phyloP scores from a whole-genome alignment of 2,329 filamentous ascomycete genomes.

The Ascomycota sp. region DNA sequence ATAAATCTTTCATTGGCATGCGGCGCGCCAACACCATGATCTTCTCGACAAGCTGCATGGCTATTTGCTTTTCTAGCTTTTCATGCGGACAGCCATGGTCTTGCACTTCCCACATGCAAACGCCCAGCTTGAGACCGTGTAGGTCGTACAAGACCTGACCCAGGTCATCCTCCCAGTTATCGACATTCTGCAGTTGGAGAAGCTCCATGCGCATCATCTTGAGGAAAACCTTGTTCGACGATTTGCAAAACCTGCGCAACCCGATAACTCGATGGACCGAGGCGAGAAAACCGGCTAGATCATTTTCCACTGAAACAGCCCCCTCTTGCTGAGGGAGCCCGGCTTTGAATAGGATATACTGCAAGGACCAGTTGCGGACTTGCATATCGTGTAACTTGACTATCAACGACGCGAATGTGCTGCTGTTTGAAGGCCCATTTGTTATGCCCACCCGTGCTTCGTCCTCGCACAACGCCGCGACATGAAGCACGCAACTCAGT shows the following conservation, averaged over 20 bases:
- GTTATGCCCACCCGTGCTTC: conserved; percentile 60
- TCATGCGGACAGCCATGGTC: conserved; percentile 69
- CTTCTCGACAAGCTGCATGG: conserved; percentile 64
- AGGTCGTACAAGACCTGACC: conserved; percentile 70
- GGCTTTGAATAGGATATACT: conserved; percentile 63
- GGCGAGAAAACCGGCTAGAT: conserved; percentile 60
- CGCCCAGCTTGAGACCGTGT: conserved; percentile 58
- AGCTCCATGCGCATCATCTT: conserved; percentile 79
- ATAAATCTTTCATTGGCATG: conserved; percentile 74
- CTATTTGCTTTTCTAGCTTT: conserved; percentile 59
- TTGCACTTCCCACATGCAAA: conserved; percentile 41
- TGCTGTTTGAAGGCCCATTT: conserved; percentile 34
- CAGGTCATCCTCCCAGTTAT: conserved; percentile 72
- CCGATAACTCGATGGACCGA: conserved; percentile 71
- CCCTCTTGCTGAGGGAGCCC: conserved; percentile 47
- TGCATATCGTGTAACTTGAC: conserved; percentile 71
- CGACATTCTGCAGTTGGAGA: conserved; percentile 51
- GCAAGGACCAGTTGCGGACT: conserved; percentile 68
- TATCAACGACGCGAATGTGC: conserved; percentile 30
- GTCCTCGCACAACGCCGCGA: conserved; percentile 67
- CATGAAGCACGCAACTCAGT: conserved; percentile 56
- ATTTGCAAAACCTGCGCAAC: conserved; percentile 65
- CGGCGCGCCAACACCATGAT: conserved; percentile 63
- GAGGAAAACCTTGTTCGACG: conserved; percentile 70
- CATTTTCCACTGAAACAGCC: conserved; percentile 47